A percentile compares a stretch with the other conserved stretches of the same genome.
These are phyloP conservation scores for Knoxia roxburghii DNA, from an alignment of 257 asterid genomes.

Conservation along the genomic window DNA sequence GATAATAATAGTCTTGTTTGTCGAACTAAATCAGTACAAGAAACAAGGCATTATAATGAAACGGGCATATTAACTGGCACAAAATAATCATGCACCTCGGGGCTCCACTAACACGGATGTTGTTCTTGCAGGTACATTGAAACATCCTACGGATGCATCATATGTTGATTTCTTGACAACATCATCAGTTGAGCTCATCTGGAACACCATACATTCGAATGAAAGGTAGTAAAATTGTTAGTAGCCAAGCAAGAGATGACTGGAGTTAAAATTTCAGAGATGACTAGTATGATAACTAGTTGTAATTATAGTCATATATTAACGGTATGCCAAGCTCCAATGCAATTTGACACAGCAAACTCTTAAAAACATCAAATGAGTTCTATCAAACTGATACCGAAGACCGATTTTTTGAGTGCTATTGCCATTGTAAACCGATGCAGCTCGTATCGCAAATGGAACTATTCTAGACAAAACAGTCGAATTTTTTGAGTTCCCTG, in stretches of 20 bases:
- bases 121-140: slow-evolving; percentile 69
- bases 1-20: too few relatives aligned
- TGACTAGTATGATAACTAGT: not conserved
- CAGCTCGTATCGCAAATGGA: too few relatives aligned
- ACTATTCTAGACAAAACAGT: too few relatives aligned
- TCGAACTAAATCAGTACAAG: too few relatives aligned
- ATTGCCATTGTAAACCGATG: not conserved
- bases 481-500: too few relatives aligned
- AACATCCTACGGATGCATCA: slow-evolving; percentile 58
- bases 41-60: too few relatives aligned
- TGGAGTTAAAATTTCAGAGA: not conserved
- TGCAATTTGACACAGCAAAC: not conserved
- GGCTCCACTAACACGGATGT: slow-evolving; percentile 66
- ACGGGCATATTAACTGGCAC: not conserved
- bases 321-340: not conserved
- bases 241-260: not conserved
- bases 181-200: slow-evolving; percentile 63
- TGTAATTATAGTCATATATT: not conserved
- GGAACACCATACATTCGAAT: slow-evolving; percentile 17
- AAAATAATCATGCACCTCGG: slow-evolving; percentile 24
- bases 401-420: too few relatives aligned
- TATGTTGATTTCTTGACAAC: slow-evolving; percentile 60
- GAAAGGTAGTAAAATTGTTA: slow-evolving; percentile 2
- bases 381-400: not conserved
- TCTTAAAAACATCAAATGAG: not conserved